Evolutionary conservation across 257 asterid species (phyloP).

Genomic region (Marsdenia floribunda): DNA sequence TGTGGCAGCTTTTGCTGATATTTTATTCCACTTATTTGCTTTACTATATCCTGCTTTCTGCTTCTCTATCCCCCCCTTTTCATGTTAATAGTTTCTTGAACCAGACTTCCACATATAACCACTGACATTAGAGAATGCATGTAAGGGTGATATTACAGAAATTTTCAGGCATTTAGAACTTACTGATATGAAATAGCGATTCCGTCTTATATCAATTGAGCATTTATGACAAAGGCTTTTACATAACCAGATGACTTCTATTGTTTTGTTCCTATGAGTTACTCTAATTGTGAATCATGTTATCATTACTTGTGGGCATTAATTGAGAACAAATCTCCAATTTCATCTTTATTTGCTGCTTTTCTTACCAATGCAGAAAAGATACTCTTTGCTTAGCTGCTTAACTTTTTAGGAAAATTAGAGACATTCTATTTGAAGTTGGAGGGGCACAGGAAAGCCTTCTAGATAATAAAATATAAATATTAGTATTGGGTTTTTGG

Average conservation of each 20-base stretch:
- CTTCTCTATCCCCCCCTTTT: background rate
- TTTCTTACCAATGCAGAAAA: background rate
- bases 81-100: background rate
- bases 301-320: background rate
- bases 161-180: background rate
- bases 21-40: slow-evolving; percentile 19
- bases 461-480: background rate
- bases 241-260: background rate
- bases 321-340: background rate
- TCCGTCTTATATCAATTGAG: background rate
- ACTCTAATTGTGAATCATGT: background rate
- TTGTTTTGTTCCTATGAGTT: background rate
- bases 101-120: background rate
- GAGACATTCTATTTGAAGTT: background rate
- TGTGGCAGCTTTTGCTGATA: slow-evolving; percentile 18
- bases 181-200: background rate
- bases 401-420: background rate
- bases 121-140: background rate
- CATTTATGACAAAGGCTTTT: background rate
- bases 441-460: background rate
- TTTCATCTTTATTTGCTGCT: background rate
- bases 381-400: background rate
- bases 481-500: background rate
- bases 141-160: background rate
- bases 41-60: background rate